Base-by-base conservation (phyloP, 768 basidiomycete species). In the Boletus barrowsii region DNA sequence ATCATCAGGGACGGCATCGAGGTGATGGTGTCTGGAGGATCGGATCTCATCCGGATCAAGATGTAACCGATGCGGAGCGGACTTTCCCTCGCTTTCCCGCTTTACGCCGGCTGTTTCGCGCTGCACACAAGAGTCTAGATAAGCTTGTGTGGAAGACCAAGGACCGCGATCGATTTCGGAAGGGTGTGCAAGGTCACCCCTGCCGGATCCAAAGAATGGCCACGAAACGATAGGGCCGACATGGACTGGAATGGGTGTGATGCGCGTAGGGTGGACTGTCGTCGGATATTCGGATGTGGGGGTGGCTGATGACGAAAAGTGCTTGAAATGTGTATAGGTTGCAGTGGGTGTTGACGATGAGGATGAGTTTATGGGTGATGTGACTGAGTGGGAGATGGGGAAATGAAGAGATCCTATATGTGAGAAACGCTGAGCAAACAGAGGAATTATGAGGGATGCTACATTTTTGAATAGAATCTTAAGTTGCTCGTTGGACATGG, bases 201-300 rank as follows among this genome's bases (percentile, higher is more conserved):
- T 79, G 58, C 86, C 84, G 5, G 88, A 87, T 43, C 90, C 90
- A 66, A 93, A 93, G 77, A 93, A 93, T 1, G 90, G 87, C 90
- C 91, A 93, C 4, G 90, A 91, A 47, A 93, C 82, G 62, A 93
- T 93, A 9, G 87, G 87, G 4, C 90, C 90, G 42, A 92, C 76
- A 47, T 85, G 81, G 47, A 79, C 74, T 47, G 58, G 41, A 24
- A 57, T 36, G 54, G 70, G 53, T 52, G 61, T 42, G 56, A 56
- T 43, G 57, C 45, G 41, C 3, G 37, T 20, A 18, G 44, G 4
- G 2, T 32, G 42, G 0, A 17, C 33, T 13, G 40, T 39, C 13
- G 36, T 51, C 13, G 62, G 44, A 32, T 37, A 43, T 8, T 35
- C 50, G 4, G 56, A 55, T 6, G 57, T 18, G 15, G 62, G 53